phyloP scores from a whole-genome alignment of 208 protist genomes.

The Tritrichomonas musculus region DNA sequence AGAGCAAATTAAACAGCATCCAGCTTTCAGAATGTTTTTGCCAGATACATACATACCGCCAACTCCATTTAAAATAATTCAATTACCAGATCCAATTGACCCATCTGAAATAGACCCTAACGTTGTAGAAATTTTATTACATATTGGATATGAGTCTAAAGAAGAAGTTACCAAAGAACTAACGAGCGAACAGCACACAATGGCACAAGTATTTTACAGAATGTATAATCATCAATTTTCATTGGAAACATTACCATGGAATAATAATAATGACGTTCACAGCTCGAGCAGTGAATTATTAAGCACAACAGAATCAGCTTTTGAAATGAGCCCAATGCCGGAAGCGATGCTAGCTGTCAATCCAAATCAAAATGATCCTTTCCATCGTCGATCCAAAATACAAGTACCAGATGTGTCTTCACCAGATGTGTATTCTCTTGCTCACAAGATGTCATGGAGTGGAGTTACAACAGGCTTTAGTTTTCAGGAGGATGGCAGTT shows the following conservation, averaged over 20 bases:
- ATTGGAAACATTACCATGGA: neutral
- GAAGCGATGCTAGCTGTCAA: too few species aligned
- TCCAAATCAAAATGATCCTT: neutral
- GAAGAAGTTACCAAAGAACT: neutral
- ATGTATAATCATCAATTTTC: neutral
- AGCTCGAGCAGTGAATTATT: too few species aligned
- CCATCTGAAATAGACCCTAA: neutral
- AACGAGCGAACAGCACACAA: neutral
- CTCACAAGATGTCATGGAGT: neutral
- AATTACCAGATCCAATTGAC: neutral
- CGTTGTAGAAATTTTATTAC: neutral
- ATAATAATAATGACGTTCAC: too few species aligned
- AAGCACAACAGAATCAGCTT: too few species aligned
- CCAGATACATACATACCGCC: neutral
- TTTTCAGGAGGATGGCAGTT: neutral
- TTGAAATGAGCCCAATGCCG: too few species aligned
- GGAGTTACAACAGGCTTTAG: neutral
- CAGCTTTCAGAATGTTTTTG: slow-evolving; percentile 33
- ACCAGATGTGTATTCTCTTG: neutral
- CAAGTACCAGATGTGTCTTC: neutral
- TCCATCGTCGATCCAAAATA: neutral
- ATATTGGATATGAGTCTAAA: neutral
- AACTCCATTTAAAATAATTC: neutral
- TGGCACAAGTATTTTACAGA: neutral
- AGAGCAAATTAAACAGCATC: slow-evolving; percentile 37